Conservation (phyloP, 768 basidiomycete genomes). For the Lentinus brumalis region DNA sequence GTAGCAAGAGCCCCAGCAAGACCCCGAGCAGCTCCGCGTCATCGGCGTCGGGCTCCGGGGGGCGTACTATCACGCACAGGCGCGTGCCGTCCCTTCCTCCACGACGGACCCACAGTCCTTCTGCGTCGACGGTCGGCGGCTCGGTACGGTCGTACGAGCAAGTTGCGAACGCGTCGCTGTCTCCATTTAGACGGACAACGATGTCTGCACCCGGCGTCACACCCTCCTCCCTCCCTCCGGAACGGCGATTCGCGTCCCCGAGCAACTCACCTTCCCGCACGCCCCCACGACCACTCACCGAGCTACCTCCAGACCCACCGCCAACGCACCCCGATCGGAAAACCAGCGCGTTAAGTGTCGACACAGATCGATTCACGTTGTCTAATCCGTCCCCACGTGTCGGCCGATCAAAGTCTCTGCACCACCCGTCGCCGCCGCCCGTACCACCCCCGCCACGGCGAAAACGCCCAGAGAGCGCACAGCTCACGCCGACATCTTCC, state of each 20-base stretch:
- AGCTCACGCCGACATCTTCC: slow-evolving; percentile 34
- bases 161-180: slow-evolving; percentile 40
- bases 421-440: slow-evolving; percentile 43
- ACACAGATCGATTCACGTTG: slow-evolving; percentile 10
- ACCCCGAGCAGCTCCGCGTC: slow-evolving; percentile 7
- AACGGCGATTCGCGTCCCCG: slow-evolving; percentile 22
- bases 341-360: slow-evolving; percentile 16
- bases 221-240: slow-evolving; percentile 9
- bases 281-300: slow-evolving; percentile 29
- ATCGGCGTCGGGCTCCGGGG: slow-evolving; percentile 19
- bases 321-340: slow-evolving; percentile 62
- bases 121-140: slow-evolving; percentile 35
- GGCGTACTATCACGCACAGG: slow-evolving; percentile 5
- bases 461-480: slow-evolving; percentile 66
- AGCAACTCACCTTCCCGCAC: slow-evolving; percentile 34
- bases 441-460: slow-evolving; percentile 48
- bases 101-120: slow-evolving; percentile 37
- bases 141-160: slow-evolving; percentile 42
- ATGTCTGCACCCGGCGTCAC: neutral
- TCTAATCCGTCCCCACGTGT: slow-evolving; percentile 40
- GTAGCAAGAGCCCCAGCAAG: slow-evolving; percentile 27
- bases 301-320: slow-evolving; percentile 41
- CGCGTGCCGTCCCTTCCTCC: slow-evolving; percentile 39
- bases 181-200: slow-evolving; percentile 14
- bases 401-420: slow-evolving; percentile 57